Conservation (phyloP, 495 filamentous ascomycete genomes). For the Pyrenula aspistea region DNA sequence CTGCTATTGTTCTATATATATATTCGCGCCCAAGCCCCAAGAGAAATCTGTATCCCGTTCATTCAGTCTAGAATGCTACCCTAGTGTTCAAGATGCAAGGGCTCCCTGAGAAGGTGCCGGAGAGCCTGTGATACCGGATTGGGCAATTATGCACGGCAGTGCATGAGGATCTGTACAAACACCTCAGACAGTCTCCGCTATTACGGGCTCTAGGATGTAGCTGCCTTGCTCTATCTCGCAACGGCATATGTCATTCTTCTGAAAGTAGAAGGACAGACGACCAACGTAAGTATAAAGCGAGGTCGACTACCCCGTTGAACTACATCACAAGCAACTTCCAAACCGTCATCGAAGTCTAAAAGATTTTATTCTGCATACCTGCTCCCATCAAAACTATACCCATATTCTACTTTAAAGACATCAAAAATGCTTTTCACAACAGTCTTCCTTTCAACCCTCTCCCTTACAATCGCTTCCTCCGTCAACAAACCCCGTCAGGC, state of each 20-base stretch:
- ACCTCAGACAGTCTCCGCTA: neutral
- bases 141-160: too few species aligned
- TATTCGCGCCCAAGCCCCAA: too few species aligned
- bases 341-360: too few species aligned
- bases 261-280: neutral
- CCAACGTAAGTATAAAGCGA: neutral
- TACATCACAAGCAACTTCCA: neutral
- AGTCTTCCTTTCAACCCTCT: neutral
- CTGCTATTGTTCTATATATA: too few species aligned
- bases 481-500: neutral
- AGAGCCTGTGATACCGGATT: too few species aligned
- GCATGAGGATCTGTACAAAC: too few species aligned
- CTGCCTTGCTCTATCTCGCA: neutral
- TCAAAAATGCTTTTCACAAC: neutral
- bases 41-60: too few species aligned
- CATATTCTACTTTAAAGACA: neutral
- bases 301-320: neutral
- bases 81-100: too few species aligned
- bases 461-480: neutral
- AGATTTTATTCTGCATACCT: too few species aligned
- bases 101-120: too few species aligned
- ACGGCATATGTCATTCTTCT: neutral
- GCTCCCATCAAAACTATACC: too few species aligned
- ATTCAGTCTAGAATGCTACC: too few species aligned
- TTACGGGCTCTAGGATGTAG: neutral